Base-by-base conservation (phyloP, 2,329 filamentous ascomycete species). In the Aspergillus neotritici region DNA sequence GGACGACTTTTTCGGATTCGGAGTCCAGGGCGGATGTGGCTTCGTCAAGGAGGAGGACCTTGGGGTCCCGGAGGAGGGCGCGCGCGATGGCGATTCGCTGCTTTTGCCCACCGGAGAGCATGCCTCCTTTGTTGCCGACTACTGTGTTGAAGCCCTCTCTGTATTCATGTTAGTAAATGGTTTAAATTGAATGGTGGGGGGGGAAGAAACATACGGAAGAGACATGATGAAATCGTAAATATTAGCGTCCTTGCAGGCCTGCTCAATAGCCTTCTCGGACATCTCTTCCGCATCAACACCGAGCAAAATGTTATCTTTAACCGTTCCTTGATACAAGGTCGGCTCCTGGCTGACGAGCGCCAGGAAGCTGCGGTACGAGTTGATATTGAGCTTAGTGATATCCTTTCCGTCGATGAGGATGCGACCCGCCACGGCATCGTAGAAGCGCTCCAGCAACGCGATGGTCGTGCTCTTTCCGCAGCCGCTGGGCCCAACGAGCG, bases 391-490 rank as follows among this genome's bases (percentile, higher is more conserved):
- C 9, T 75, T 76, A 47, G 81, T 84, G 56, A 97, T 87, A 49
- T 95, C 87, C 50, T 83, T 80, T 43, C 83, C 87, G 58, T 97
- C 91, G 13, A 97, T 75, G 46, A 81, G 87, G 29, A 98, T 76
- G 11, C 82, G 82, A 10, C 93, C 93, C 0, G 80, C 76, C 0
- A 93, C 75, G 0, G 90, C 87, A 56, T 97, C 89, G 62, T 97
- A 97, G 71, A 97, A 97, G 29, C 93, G 85, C 64, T 97, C 91
- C 28, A 97, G 73, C 4, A 97, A 76, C 3, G 87, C 86, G 61
- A 97, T 94, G 0, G 90, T 94, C 0, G 93, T 97, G 38, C 83
- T 88, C 72, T 98, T 97, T 45, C 93, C 93, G 60, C 90, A 95
- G 3, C 93, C 91, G 35, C 86, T 93, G 0, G 91, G 85, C n/a